Conservation (phyloP, 2,329 filamentous ascomycete species). For the Exophiala calicioides region DNA sequence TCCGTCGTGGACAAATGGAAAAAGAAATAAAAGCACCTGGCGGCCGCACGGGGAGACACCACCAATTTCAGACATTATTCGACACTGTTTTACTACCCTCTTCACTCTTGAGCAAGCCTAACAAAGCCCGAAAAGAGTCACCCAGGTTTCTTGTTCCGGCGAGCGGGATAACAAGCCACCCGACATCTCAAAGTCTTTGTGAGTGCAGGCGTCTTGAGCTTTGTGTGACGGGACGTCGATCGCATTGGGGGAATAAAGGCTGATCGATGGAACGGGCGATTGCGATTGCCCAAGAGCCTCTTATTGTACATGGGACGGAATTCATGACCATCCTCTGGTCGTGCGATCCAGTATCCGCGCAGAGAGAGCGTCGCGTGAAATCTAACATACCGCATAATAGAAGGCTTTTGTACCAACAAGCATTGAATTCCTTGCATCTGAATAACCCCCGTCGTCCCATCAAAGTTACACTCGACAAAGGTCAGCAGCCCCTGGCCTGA, state of each 20-base stretch:
- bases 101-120: conserved; percentile 36
- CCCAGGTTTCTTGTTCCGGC: conserved; percentile 1
- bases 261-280: conserved; percentile 2
- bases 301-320: conserved; percentile 11
- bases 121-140: not conserved
- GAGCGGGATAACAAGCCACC: conserved; percentile 8
- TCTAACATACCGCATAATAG: conserved; percentile 27
- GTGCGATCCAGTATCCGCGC: not conserved
- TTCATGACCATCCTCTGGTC: conserved; percentile 9
- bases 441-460: conserved; percentile 1
- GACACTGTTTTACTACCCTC: conserved; percentile 46
- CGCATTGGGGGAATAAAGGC: conserved; percentile 13
- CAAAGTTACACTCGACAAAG: not conserved
- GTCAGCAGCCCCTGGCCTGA: too few relatives aligned
- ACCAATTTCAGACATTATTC: conserved; percentile 7
- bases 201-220: conserved; percentile 9
- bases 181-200: not conserved
- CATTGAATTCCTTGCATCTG: too few relatives aligned
- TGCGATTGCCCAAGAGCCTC: conserved; percentile 3
- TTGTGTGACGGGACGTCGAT: conserved; percentile 6
- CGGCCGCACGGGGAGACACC: too few relatives aligned
- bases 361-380: conserved; percentile 6
- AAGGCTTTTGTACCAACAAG: conserved; percentile 27
- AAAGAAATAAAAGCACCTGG: too few relatives aligned
- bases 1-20: too few relatives aligned